A percentile compares a stretch with the other conserved stretches of the same genome.
These are phyloP conservation scores for Otatea glauca DNA, from an alignment of 176 grass and related monocot genomes.

Conservation along the genomic window DNA sequence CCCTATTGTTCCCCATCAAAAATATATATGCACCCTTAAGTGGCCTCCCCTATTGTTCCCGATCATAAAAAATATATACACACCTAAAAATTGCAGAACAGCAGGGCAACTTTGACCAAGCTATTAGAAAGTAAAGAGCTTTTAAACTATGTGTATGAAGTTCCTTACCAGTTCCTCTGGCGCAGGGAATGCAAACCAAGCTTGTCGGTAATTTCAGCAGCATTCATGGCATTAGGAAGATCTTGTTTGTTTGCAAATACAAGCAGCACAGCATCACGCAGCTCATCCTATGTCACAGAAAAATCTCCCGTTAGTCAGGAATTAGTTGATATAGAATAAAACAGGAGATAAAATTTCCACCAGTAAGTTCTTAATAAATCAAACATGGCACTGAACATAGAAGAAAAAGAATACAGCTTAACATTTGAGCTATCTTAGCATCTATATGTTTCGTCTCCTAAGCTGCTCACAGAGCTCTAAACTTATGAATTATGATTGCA, in stretches of 20 bases:
- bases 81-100: background rate
- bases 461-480: background rate
- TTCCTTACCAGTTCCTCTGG: constrained; percentile 76
- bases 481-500: constrained; percentile 11
- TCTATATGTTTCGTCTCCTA: background rate
- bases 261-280: constrained; percentile 84
- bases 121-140: background rate
- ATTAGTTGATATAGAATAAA: background rate
- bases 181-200: constrained; percentile 86
- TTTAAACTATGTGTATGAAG: background rate
- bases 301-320: background rate
- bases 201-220: constrained; percentile 89
- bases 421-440: constrained; percentile 9
- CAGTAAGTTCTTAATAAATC: background rate
- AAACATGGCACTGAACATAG: background rate
- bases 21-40: too few species aligned
- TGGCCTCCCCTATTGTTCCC: too few species aligned
- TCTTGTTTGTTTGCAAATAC: constrained; percentile 96
- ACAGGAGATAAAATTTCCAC: background rate
- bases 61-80: too few species aligned
- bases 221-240: constrained; percentile 96
- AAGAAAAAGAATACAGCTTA: background rate
- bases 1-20: too few species aligned
- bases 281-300: constrained; percentile 66
- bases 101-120: background rate